phyloP scores from a whole-genome alignment of 1,139 yeast genomes.

The Sugiyamaella pinicola region DNA sequence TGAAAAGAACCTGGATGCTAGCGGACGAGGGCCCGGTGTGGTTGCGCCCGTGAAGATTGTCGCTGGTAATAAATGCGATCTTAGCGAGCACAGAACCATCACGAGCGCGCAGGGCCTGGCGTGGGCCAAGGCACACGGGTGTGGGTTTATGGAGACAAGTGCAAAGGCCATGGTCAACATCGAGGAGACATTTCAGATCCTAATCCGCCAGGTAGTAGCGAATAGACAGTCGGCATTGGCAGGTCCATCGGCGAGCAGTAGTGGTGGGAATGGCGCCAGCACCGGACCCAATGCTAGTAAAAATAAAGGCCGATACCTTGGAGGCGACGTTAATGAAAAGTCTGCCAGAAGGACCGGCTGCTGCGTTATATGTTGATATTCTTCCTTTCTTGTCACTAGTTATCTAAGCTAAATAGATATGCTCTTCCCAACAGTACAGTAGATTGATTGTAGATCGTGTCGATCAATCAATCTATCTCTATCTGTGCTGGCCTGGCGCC shows the following conservation, averaged over 20 bases:
- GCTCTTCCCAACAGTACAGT: too few relatives aligned
- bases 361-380: slow-evolving; percentile 18
- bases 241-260: neutral
- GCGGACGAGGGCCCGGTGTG: slow-evolving; percentile 26
- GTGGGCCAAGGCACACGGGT: slow-evolving; percentile 70
- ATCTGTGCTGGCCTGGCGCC: neutral
- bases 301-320: neutral
- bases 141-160: slow-evolving; percentile 85
- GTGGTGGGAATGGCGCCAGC: too few relatives aligned
- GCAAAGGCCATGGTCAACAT: slow-evolving; percentile 89
- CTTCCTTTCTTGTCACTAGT: neutral
- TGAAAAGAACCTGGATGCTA: slow-evolving; percentile 66
- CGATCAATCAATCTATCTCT: neutral
- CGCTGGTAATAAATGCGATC: slow-evolving; percentile 54
- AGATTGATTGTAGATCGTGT: too few relatives aligned
- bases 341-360: slow-evolving; percentile 18
- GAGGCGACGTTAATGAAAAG: slow-evolving; percentile 8
- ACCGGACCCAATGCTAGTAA: neutral
- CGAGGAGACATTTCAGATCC: slow-evolving; percentile 77
- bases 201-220: slow-evolving; percentile 58
- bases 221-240: slow-evolving; percentile 25
- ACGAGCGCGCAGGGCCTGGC: slow-evolving; percentile 79
- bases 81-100: slow-evolving; percentile 73
- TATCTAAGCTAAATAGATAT: too few relatives aligned
- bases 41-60: slow-evolving; percentile 41